Base-by-base conservation (phyloP, 2,329 filamentous ascomycete species). In the Gaeumannomyces tritici region DNA sequence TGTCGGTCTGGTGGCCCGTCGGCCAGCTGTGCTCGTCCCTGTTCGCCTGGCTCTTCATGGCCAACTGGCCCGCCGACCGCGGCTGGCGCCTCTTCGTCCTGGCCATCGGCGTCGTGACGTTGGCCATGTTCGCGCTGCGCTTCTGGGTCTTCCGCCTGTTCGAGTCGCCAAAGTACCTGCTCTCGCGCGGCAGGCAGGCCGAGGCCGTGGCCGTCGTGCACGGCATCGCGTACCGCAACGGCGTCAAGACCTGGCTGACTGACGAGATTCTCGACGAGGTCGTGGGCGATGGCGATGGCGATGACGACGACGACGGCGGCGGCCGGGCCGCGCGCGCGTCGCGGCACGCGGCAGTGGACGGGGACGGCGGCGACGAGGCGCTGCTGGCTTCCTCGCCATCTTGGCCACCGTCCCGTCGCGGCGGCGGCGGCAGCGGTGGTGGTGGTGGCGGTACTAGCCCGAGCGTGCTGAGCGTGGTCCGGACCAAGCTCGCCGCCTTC, bases 1-100 rank as follows among this genome's bases (percentile, higher is more conserved):
- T 96, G n/a, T 91, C 89, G 8, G 83, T 92, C 9, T 95, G 90
- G 88, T 96, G 91, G 90, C 89, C 91, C 0, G 76, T 96, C 24
- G 91, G 91, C 7, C 90, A 95, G 70, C 79, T 96, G 9, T 81
- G 88, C 62, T 86, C 89, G 1, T 88, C 86, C 3, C 74, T 89
- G 6, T 79, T 90, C 59, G 90, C 88, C 8, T 93, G 89, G 90
- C 88, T 80, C 57, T 90, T 88, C 67, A 87, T 95, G 62, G 84
- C 87, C 31, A 83, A 84, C 66, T 90, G 83, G 77, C 85, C 84
- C 11, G 79, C 80, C 5, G 80, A 89, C 57, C 82, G 89, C 75
- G 90, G 90, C 55, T 96, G 91, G 91, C 82, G 91, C 27, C 86
- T 88, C 66, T 85, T 93, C 61, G 77, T 91, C 61, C 77, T 88